phyloP scores from a whole-genome alignment of 192 early-diverging fungal species.

The Kickxella alabastrina region DNA sequence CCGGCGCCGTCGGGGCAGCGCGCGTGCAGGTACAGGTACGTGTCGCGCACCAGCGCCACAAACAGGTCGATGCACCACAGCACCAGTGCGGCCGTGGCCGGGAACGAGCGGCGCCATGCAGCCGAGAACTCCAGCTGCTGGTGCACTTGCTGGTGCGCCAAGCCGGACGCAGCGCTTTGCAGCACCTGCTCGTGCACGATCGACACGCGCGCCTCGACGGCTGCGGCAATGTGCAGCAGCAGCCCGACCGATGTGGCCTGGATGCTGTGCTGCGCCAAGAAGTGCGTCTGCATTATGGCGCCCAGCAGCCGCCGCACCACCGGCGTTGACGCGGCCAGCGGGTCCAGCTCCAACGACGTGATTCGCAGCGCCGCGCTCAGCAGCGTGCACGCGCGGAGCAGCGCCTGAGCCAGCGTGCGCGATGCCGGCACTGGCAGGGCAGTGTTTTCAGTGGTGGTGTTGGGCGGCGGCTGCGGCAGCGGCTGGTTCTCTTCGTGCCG shows the following conservation, averaged over 20 bases:
- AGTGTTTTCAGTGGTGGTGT: background rate
- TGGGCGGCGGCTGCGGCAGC: conserved; percentile 6
- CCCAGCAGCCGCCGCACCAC: conserved; percentile 46
- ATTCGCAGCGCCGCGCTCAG: conserved; percentile 28
- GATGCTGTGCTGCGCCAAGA: conserved; percentile 47
- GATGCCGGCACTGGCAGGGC: conserved; percentile 22
- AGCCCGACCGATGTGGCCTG: conserved; percentile 46
- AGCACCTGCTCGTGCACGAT: conserved; percentile 38
- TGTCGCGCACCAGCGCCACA: conserved; percentile 42
- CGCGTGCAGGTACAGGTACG: conserved; percentile 43
- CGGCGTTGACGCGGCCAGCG: conserved; percentile 37
- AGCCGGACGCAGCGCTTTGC: conserved; percentile 9
- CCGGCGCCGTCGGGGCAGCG: conserved; percentile 38
- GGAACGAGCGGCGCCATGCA: conserved; percentile 32
- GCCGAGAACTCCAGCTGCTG: conserved; percentile 33
- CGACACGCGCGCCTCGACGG: conserved; percentile 40
- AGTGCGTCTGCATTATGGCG: conserved; percentile 45
- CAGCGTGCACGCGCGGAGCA: conserved; percentile 38
- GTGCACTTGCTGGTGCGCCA: conserved; percentile 18
- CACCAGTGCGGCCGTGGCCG: conserved; percentile 38
- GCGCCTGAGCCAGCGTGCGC: conserved; percentile 42
- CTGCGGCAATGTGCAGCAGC: conserved; percentile 40
- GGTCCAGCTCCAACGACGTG: conserved; percentile 34
- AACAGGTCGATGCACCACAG: conserved; percentile 51
- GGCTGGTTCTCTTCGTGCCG: conserved; percentile 38